Conservation (phyloP, 805 yeast genomes). For the Kuraishia capsulata region DNA sequence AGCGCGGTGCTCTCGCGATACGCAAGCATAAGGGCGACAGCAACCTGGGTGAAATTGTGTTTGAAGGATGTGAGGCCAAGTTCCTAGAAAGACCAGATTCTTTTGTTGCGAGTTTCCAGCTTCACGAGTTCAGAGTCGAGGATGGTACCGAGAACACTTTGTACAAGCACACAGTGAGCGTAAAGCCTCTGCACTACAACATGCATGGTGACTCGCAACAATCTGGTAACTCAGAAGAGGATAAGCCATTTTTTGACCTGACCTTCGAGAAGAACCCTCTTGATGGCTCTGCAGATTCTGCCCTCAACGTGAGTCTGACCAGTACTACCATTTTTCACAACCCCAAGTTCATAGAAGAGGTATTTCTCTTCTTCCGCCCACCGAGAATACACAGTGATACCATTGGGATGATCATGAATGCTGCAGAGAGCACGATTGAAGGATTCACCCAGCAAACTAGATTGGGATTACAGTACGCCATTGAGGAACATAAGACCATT, state of each 20-base stretch:
- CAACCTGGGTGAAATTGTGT: conserved; percentile 66
- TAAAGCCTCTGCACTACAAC: conserved; percentile 49
- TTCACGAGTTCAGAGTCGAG: conserved; percentile 76
- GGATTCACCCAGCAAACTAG: conserved; percentile 86
- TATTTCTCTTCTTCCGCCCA: conserved; percentile 73
- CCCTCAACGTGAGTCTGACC: conserved; percentile 59
- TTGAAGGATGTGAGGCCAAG: conserved; percentile 73
- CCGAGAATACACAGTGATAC: conserved; percentile 83
- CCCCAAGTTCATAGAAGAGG: conserved; percentile 69
- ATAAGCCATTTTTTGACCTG: conserved; percentile 70
- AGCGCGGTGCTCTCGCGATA: conserved; percentile 71
- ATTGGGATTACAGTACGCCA: conserved; percentile 84
- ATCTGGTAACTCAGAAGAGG: conserved; percentile 4
- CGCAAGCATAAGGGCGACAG: conserved; percentile 27
- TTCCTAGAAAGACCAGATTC: conserved; percentile 77
- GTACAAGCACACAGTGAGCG: conserved; percentile 84
- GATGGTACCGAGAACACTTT: conserved; percentile 76
- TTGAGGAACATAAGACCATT: conserved; percentile 90
- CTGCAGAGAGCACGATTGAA: conserved; percentile 92
- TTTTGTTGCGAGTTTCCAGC: conserved; percentile 56
- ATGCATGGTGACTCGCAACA: conserved; percentile 14
- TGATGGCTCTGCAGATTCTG: conserved; percentile 77
- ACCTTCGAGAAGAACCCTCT: conserved; percentile 82
- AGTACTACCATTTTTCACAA: conserved; percentile 90
- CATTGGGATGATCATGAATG: conserved; percentile 81